phyloP scores from a whole-genome alignment of 2,329 filamentous ascomycete genomes.

The Calonectria naviculata region DNA sequence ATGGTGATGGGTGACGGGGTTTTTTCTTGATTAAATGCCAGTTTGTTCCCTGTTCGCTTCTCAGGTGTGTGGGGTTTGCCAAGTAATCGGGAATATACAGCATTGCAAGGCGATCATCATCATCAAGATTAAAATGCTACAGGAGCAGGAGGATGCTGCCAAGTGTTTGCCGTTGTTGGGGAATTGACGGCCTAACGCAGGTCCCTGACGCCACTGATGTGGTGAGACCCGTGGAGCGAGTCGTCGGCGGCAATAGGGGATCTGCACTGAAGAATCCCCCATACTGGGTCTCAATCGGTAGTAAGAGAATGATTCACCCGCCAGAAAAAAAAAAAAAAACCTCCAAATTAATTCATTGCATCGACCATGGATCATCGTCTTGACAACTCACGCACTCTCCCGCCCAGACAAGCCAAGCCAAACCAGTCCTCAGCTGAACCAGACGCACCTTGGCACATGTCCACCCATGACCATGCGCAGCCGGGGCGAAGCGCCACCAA shows the following conservation, averaged over 20 bases:
- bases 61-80: slow-evolving; percentile 3
- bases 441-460: slow-evolving; percentile 25
- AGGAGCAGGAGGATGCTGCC: not conserved
- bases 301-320: not conserved
- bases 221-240: not conserved
- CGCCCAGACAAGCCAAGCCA: too few relatives aligned
- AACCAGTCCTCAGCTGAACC: not conserved
- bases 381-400: not conserved
- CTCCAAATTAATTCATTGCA: too few relatives aligned
- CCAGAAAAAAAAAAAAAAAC: not conserved
- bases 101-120: not conserved
- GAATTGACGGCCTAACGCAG: not conserved
- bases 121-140: too few relatives aligned
- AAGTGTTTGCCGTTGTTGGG: not conserved
- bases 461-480: slow-evolving; percentile 14
- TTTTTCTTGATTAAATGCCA: not conserved
- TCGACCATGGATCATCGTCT: not conserved
- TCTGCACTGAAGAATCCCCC: not conserved
- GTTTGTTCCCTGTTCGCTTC: not conserved
- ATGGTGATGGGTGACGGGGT: not conserved
- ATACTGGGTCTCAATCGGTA: not conserved
- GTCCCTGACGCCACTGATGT: not conserved
- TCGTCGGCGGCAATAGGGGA: not conserved
- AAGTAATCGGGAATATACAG: not conserved
- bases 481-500: slow-evolving; percentile 22